A percentile compares a stretch with the other conserved stretches of the same genome.
phyloP scores from a whole-genome alignment of 306 rosid species.

The Citrullus colocynthis region DNA sequence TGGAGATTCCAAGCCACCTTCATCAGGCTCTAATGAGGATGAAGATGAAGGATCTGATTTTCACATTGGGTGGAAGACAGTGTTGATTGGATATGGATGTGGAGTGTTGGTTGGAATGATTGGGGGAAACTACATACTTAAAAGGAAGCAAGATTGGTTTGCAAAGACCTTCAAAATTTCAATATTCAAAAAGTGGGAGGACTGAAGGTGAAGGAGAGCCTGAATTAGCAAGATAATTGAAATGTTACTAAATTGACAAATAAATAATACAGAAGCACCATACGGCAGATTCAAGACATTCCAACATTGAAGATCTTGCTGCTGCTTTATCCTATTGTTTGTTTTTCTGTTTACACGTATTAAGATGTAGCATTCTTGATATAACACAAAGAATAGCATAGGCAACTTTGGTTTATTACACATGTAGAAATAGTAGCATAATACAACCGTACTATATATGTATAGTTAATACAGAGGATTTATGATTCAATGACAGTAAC shows the following conservation, averaged over 20 bases:
- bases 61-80: neutral
- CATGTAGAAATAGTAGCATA: neutral
- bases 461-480: no score
- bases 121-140: neutral
- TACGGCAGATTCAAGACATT: no score
- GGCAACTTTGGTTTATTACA: neutral
- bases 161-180: neutral
- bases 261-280: no score
- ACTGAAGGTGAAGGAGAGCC: neutral
- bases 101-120: neutral
- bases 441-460: neutral
- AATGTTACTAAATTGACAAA: no score
- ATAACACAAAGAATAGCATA: neutral
- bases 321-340: neutral
- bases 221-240: neutral
- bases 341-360: neutral
- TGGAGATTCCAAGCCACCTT: neutral
- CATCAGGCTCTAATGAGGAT: neutral
- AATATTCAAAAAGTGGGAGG: neutral
- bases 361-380: neutral
- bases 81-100: constrained; percentile 5
- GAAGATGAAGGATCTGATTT: neutral
- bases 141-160: neutral
- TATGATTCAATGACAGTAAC: neutral
- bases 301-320: neutral